Evolutionary conservation across 78 protist species (phyloP).

Genomic region (Polysphondylium violaceum): DNA sequence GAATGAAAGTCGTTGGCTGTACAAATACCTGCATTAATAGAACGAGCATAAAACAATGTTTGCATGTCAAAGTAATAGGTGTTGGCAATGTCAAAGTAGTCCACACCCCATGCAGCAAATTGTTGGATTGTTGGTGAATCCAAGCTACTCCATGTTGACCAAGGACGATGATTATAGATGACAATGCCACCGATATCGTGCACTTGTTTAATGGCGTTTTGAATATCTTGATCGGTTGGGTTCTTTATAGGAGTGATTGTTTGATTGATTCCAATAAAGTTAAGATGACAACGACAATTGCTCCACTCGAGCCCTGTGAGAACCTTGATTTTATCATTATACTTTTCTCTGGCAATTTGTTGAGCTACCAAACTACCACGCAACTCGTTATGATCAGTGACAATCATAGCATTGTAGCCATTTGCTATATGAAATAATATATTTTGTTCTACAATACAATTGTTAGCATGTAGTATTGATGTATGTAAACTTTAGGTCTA

Average conservation of each 20-base stretch:
- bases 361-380: slow-evolving; percentile 5
- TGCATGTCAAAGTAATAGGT: background rate
- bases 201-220: background rate
- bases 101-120: slow-evolving; percentile 1
- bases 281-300: slow-evolving; percentile 42
- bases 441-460: background rate
- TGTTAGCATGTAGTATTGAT: background rate
- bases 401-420: slow-evolving; percentile 42
- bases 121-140: background rate
- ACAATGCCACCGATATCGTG: slow-evolving; percentile 31
- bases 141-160: slow-evolving; percentile 18
- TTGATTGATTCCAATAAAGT: background rate
- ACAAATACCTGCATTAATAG: background rate
- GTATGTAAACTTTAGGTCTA: background rate
- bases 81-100: slow-evolving; percentile 28
- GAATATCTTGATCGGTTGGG: slow-evolving; percentile 18
- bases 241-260: background rate
- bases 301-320: slow-evolving; percentile 26
- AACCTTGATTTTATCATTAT: slow-evolving; percentile 13
- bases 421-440: slow-evolving; percentile 22
- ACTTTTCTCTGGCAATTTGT: slow-evolving; percentile 22
- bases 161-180: slow-evolving; percentile 22
- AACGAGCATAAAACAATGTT: background rate
- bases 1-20: slow-evolving; percentile 20
- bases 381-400: slow-evolving; percentile 32